A percentile compares a stretch with the other conserved stretches of the same genome.
phyloP scores from a whole-genome alignment of 169 alveolate genomes.

The Plasmodium malariae region DNA sequence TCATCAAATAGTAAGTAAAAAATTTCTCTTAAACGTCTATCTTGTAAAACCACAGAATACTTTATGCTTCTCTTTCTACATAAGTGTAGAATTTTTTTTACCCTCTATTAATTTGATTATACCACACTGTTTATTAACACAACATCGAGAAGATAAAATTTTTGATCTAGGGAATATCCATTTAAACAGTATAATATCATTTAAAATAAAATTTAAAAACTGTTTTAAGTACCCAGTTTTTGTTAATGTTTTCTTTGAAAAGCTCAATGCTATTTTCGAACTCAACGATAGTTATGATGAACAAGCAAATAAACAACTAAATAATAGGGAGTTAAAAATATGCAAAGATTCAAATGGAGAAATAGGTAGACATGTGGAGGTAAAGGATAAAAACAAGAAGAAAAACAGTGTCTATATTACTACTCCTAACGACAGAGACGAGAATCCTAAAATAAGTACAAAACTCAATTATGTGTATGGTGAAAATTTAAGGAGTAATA shows the following conservation, averaged over 20 bases:
- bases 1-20: slow-evolving; percentile 61
- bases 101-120: slow-evolving; percentile 50
- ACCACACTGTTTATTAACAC: slow-evolving; percentile 21
- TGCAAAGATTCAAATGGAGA: not conserved
- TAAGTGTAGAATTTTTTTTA: slow-evolving; percentile 66
- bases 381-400: not conserved
- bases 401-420: not conserved
- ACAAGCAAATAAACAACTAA: slow-evolving; percentile 6
- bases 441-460: not conserved
- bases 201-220: slow-evolving; percentile 59
- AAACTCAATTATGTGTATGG: not conserved
- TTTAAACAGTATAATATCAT: slow-evolving; percentile 44
- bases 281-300: not conserved
- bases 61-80: slow-evolving; percentile 65
- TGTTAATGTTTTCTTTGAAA: slow-evolving; percentile 38
- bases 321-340: not conserved
- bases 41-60: slow-evolving; percentile 5
- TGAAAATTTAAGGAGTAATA: not conserved
- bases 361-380: not conserved
- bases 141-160: slow-evolving; percentile 14
- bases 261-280: not conserved
- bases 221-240: slow-evolving; percentile 56
- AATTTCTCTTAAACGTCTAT: slow-evolving; percentile 47
- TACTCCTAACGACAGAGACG: not conserved
- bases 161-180: slow-evolving; percentile 59